A percentile compares a stretch with the other conserved stretches of the same genome.
Conservation (phyloP, 306 rosid species). For the Nissolia schottii region DNA sequence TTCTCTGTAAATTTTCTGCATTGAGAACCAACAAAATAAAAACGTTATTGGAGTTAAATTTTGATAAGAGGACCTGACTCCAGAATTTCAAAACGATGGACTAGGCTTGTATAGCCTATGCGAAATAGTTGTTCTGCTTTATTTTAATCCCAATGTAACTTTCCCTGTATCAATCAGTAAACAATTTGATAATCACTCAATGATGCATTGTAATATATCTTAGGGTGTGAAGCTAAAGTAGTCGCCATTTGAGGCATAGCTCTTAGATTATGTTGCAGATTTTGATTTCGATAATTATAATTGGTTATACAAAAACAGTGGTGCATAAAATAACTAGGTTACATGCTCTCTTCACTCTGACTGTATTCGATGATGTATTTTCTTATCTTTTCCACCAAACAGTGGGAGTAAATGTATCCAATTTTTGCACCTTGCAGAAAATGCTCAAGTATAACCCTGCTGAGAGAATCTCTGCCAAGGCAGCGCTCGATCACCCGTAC, state of each 20-base stretch:
- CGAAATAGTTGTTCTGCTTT: not conserved
- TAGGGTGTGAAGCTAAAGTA: not conserved
- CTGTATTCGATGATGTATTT: not conserved
- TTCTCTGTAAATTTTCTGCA: not conserved
- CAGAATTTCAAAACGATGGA: not conserved
- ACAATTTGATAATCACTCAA: not conserved
- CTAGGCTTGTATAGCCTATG: not conserved
- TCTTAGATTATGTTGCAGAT: not conserved
- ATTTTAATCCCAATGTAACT: not conserved
- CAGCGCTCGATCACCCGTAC: slow-evolving; percentile 89
- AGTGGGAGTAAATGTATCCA: slow-evolving; percentile 7
- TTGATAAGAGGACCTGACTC: not conserved
- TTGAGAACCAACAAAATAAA: not conserved
- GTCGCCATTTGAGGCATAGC: not conserved
- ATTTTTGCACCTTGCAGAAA: slow-evolving; percentile 48
- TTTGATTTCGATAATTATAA: not conserved
- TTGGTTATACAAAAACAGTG: not conserved
- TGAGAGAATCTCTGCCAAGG: slow-evolving; percentile 92
- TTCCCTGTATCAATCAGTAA: not conserved
- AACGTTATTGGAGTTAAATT: not conserved
- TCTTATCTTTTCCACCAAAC: not conserved
- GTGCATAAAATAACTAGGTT: not conserved
- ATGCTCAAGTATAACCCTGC: slow-evolving; percentile 80
- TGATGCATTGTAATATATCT: not conserved
- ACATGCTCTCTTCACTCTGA: not conserved